These are phyloP conservation scores for Pseudocercospora crystallina DNA, from an alignment of 2,329 filamentous ascomycete genomes.

Conservation along the genomic window DNA sequence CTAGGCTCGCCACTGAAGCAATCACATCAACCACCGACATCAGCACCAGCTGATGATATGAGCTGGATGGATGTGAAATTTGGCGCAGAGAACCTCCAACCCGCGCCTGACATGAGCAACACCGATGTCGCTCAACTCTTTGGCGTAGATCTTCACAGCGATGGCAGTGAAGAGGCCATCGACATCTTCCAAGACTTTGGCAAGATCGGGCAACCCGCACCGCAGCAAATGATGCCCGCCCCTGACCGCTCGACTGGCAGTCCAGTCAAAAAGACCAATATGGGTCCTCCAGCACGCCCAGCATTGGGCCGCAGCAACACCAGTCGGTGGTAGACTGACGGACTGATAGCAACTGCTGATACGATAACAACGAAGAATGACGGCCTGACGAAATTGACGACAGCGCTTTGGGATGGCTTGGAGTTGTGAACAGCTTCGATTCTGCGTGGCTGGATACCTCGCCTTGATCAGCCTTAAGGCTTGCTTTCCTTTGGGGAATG, in stretches of 20 bases:
- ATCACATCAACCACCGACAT: slow-evolving; percentile 22
- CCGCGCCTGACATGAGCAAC: slow-evolving; percentile 22
- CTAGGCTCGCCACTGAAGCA: slow-evolving; percentile 37
- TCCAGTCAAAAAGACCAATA: slow-evolving; percentile 30
- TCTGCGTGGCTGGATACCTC: background rate
- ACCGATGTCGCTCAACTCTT: slow-evolving; percentile 57
- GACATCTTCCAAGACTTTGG: slow-evolving; percentile 75
- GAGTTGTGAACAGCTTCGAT: background rate
- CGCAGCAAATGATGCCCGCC: slow-evolving; percentile 17
- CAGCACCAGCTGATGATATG: slow-evolving; percentile 13
- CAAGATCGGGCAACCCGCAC: slow-evolving; percentile 60
- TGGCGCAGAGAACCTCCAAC: slow-evolving; percentile 26
- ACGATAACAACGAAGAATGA: slow-evolving; percentile 11
- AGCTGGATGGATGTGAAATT: slow-evolving; percentile 31
- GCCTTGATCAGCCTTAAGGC: background rate
- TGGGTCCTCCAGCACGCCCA: slow-evolving; percentile 32
- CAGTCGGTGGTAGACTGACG: slow-evolving; percentile 31
- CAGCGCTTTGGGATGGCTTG: slow-evolving; percentile 6
- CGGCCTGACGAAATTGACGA: slow-evolving; percentile 18
- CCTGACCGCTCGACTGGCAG: slow-evolving; percentile 33
- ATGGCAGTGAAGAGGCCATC: slow-evolving; percentile 60
- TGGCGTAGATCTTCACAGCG: slow-evolving; percentile 56
- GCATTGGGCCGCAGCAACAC: slow-evolving; percentile 30
- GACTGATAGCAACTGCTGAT: no score
- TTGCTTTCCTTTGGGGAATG: background rate